Conservation (phyloP, 2,329 filamentous ascomycete genomes). For the Neophaeococcomyces mojaviensis region DNA sequence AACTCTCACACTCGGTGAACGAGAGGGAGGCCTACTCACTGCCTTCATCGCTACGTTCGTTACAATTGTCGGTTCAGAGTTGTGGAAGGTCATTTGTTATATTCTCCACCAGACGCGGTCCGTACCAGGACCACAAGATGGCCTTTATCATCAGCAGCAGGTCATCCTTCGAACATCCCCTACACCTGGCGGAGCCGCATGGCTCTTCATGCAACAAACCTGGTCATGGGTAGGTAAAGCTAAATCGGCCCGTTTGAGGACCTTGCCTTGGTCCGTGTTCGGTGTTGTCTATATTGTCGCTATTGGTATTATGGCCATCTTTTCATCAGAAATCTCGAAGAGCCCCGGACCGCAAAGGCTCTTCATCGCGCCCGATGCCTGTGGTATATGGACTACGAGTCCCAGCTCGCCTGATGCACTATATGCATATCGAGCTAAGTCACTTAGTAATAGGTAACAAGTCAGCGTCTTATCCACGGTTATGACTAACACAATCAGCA, state of each 20-base stretch:
- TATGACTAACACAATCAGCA: not conserved
- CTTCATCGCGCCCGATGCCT: not conserved
- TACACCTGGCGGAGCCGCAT: conserved; percentile 8
- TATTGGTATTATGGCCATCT: conserved; percentile 5
- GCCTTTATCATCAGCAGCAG: conserved; percentile 17
- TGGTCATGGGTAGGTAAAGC: conserved; percentile 6
- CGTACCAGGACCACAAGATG: conserved; percentile 9
- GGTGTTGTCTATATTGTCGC: not conserved
- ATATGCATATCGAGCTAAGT: not conserved
- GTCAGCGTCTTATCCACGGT: not conserved
- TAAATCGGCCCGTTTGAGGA: not conserved
- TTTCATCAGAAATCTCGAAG: conserved; percentile 11
- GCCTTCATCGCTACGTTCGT: conserved; percentile 17
- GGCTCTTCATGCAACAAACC: conserved; percentile 6
- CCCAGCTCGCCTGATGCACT: not conserved
- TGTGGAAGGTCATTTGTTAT: conserved; percentile 15
- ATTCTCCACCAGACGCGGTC: conserved; percentile 12
- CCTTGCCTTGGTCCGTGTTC: conserved; percentile 9
- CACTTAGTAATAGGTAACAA: conserved; percentile 1
- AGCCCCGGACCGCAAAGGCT: conserved; percentile 1
- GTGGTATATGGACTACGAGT: conserved; percentile 1
- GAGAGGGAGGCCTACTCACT: conserved; percentile 10
- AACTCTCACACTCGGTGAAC: conserved; percentile 11
- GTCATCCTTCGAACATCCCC: conserved; percentile 11
- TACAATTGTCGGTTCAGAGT: conserved; percentile 8